phyloP scores from a whole-genome alignment of 352 stramenopile genomes.

The Pythium utonaiense region DNA sequence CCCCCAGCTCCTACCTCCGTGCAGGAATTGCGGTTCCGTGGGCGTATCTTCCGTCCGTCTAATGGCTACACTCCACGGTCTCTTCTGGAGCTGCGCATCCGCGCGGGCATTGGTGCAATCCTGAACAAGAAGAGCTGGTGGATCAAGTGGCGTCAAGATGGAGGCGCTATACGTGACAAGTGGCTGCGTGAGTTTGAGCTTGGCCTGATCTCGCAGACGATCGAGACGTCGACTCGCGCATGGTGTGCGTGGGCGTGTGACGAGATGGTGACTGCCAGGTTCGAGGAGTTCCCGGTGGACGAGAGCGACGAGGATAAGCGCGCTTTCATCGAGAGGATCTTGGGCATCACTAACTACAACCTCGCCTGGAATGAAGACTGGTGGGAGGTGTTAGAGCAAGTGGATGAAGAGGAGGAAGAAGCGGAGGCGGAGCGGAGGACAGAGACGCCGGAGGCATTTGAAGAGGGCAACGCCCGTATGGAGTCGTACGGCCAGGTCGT shows the following conservation, averaged over 20 bases:
- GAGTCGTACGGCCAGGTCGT: slow-evolving; percentile 16
- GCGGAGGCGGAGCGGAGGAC: too few species aligned
- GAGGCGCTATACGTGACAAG: slow-evolving; percentile 26
- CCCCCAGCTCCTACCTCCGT: too few species aligned
- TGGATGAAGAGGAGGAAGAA: not conserved
- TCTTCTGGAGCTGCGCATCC: slow-evolving; percentile 34
- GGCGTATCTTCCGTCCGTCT: slow-evolving; percentile 15
- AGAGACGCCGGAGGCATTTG: slow-evolving; percentile 9
- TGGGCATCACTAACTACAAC: slow-evolving; percentile 12
- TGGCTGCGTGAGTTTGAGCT: slow-evolving; percentile 38
- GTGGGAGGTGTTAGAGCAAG: slow-evolving; percentile 17
- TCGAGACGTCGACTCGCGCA: slow-evolving; percentile 21
- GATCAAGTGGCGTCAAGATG: slow-evolving; percentile 33
- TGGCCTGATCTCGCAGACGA: slow-evolving; percentile 22
- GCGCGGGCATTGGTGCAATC: slow-evolving; percentile 30
- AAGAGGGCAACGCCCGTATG: slow-evolving; percentile 10
- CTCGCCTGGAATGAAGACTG: slow-evolving; percentile 24
- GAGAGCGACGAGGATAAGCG: slow-evolving; percentile 9
- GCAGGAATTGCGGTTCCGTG: slow-evolving; percentile 22
- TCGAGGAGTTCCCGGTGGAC: not conserved
- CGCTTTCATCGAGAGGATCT: slow-evolving; percentile 9
- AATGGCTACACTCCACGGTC: slow-evolving; percentile 22
- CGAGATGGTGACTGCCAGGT: slow-evolving; percentile 4
- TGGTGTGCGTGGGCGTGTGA: slow-evolving; percentile 15
- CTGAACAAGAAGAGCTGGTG: slow-evolving; percentile 43